Conservation (phyloP, 192 early-diverging fungal species). For the Endogone sp. region DNA sequence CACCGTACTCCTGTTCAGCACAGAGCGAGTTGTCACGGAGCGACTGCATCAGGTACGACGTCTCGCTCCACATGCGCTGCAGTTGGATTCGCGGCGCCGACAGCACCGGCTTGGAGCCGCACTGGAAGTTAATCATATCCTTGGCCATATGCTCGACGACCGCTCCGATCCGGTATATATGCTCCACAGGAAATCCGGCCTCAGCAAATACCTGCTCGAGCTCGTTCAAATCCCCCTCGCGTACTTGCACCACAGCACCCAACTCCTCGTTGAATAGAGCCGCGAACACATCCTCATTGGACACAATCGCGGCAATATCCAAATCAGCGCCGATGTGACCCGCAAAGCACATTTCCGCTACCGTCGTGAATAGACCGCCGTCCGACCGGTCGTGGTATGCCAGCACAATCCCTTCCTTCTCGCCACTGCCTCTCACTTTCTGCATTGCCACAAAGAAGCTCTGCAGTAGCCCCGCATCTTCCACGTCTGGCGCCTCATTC, state of each 20-base stretch:
- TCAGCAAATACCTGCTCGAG: constrained; percentile 45
- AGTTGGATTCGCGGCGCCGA: constrained; percentile 55
- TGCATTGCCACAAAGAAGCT: constrained; percentile 81
- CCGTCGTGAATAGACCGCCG: constrained; percentile 91
- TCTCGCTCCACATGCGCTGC: constrained; percentile 86
- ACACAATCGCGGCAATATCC: constrained; percentile 52
- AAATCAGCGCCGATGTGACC: constrained; percentile 81
- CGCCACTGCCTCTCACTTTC: constrained; percentile 25
- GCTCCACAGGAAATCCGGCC: constrained; percentile 49
- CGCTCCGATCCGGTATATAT: constrained; percentile 52
- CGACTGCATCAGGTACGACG: constrained; percentile 88
- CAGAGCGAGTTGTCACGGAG: constrained; percentile 87
- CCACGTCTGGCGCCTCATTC: constrained; percentile 82
- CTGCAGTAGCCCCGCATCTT: constrained; percentile 60
- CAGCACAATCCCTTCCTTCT: constrained; percentile 54
- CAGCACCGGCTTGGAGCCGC: constrained; percentile 44
- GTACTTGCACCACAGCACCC: constrained; percentile 93
- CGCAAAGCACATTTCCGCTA: constrained; percentile 96
- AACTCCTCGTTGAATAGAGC: constrained; percentile 97
- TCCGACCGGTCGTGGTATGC: constrained; percentile 99
- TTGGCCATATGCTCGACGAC: constrained; percentile 50
- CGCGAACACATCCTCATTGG: constrained; percentile 41
- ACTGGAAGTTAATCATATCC: constrained; percentile 50
- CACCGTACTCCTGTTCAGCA: constrained; percentile 80
- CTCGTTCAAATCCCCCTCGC: constrained; percentile 45